Percentiles rank a stretch among this genome's conserved stretches.
phyloP scores from a whole-genome alignment of 768 basidiomycete species.

The Amanita rimosa region DNA sequence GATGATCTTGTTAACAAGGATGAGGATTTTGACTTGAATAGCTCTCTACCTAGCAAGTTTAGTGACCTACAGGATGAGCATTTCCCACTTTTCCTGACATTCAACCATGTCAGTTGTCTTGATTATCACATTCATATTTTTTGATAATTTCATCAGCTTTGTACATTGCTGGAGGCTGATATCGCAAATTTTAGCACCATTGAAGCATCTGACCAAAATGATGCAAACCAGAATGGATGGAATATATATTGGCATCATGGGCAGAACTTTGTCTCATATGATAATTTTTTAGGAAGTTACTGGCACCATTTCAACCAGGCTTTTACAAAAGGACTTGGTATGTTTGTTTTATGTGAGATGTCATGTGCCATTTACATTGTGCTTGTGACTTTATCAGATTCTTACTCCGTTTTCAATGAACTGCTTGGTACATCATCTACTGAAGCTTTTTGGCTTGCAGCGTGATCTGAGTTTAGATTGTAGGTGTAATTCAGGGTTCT shows the following conservation, averaged over 20 bases:
- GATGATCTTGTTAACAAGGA: conserved; percentile 27
- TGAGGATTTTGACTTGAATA: conserved; percentile 27
- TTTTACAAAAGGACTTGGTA: conserved; percentile 44
- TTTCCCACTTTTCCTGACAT: conserved; percentile 64
- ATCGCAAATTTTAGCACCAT: conserved; percentile 8
- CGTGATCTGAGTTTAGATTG: neutral
- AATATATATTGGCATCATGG: neutral
- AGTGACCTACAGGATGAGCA: conserved; percentile 46
- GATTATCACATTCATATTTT: neutral
- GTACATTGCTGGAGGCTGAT: conserved; percentile 37
- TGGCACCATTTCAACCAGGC: conserved; percentile 49
- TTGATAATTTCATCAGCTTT: conserved; percentile 23
- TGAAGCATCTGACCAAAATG: neutral
- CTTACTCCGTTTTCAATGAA: conserved; percentile 52
- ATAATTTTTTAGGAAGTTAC: conserved; percentile 36
- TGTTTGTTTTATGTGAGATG: conserved; percentile 1
- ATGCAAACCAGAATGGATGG: conserved; percentile 6
- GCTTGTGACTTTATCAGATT: conserved; percentile 26
- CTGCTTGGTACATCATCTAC: conserved; percentile 37
- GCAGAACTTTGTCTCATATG: conserved; percentile 27
- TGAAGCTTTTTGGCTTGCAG: neutral
- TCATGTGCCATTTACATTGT: neutral
- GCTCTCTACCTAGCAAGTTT: conserved; percentile 38
- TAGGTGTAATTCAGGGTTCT: conserved; percentile 62
- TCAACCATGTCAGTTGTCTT: conserved; percentile 35